Base-by-base conservation (phyloP, 2,329 filamentous ascomycete genomes). In the Aspergillus sp. region DNA sequence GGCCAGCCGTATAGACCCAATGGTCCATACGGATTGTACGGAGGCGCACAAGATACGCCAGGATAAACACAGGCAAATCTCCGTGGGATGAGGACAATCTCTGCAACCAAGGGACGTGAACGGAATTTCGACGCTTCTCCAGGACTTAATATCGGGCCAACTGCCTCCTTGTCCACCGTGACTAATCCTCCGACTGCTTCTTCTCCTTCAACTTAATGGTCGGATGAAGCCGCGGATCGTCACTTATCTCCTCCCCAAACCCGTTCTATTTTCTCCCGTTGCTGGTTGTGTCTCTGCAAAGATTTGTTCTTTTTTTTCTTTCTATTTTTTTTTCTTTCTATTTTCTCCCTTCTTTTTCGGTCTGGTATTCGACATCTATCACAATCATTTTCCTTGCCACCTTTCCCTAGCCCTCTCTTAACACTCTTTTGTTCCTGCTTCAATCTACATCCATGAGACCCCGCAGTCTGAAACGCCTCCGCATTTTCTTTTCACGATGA, bases 381-480 rank as follows among this genome's bases (percentile, higher is more conserved):
- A 32, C 8, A 6, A 9, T 9, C 2, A 32, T 9, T 32, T 6
- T 9, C 8, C 8, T 5, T 9, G 29, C 27, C 12, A 28, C 41
- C 32, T 12, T 29, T 12, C 12, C 10, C 27, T 26, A 6, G 10
- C 9, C 19, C 4, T n/a, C 12, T 38, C 35, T 38, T 38, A 38
- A 26, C 19, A 38, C 7, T 26, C 35, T 4, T n/a, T 38, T n/a
- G 5, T 38, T 38, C 35, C 35, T 12, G 10, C 35, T 38, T 26
- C 35, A 8, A 8, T 38, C 12, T n/a, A 38, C 35, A 38, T 38
- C 40, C 40, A 53, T 53, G 55, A 51, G 48, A 50, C 52, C 52
- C 53, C 53, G 47, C 52, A 56, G 30, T 36, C 45, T 51, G 48
- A 48, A 47, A 44, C 43, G 38, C 38, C 51, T 53, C 50, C 52